Evolutionary conservation across 148 eudicot genomes (phyloP), one percentile per base, ranked within the genome.

Genomic region (Arctostaphylos glauca): DNA sequence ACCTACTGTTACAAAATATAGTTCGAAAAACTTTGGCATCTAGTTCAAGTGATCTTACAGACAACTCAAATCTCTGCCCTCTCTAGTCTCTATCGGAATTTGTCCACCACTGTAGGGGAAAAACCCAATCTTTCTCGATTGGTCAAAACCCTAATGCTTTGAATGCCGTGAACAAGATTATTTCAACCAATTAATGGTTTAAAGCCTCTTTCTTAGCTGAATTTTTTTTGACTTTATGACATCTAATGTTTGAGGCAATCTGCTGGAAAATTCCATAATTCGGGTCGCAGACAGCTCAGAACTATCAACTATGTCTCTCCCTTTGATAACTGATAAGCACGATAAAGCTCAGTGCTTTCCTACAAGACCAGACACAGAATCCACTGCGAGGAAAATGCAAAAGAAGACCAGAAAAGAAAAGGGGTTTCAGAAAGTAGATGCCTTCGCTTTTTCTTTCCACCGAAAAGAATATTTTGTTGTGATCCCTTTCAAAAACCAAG

Each of bases 381-480:
- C 79, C 46, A 74, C 14, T 16, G 78, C 41, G 8, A 10, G 60
- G 38, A 58, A 58, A 38, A 15, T 55, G 25, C 10, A 0, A 3
- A 5, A 13, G 44, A 59, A 54, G 50, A 43, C 55, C 43, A 53
- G 13, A n/a, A 71, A 81, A 74, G 46, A 19, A n/a, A 56, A 58
- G 25, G 52, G 77, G 0, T 47, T 46, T 1, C 3, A 3, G 2
- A 52, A 52, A 81, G 60, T 67, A 50, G 38, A 53, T 60, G 10
- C 74, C n/a, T n/a, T n/a, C n/a, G n/a, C 78, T 58, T 74, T 77
- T 7, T 73, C 71, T 56, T 74, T 46, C 5, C 83, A 53, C 58
- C 50, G 38, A 25, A 81, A 81, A 47, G 71, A 60, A 75, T 59
- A 15, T 15, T 60, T 62, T 75, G 43, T 18, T 60, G 62, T 46